Base-by-base conservation (phyloP, 805 yeast species). In the Lipomyces lipofer region DNA sequence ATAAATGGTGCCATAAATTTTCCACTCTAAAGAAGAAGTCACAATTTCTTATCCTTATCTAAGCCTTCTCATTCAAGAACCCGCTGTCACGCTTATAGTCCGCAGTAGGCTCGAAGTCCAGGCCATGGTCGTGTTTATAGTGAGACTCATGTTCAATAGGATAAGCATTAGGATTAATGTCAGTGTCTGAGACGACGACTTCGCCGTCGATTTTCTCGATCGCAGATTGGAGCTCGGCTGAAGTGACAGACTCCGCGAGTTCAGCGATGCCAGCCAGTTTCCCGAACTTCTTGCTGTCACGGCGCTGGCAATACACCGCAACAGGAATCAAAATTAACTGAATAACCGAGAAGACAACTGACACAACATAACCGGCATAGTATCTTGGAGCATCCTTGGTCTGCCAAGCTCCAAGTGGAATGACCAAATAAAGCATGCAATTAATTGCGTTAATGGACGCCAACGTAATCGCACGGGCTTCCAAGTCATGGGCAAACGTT, bases 371-470 rank as follows among this genome's bases (percentile, higher is more conserved):
- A 2, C 70, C 70, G 44, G 68, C 67, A 29, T 48, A 51, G 43
- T 54, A 67, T 22, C 68, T 56, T 3, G 70, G 70, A 0, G 67
- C 65, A 17, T 66, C 66, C 2, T 54, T 57, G 4, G 68, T 66
- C 46, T 64, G 65, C 76, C 77, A 76, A 8, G 75, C 75, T 28
- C 76, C 64, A 12, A 78, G 75, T 1, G 81, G 69, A 56, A 76
- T 76, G 77, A 81, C 81, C 0, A 82, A 81, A 19, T 80, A 75
- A n/a, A 80, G 73, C 5, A 80, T 71, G 61, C 80, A 82, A 7
- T 83, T 82, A 39, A 80, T 64, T 43, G 70, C 69, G 64, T 81
- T 81, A 78, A 79, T 77, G 12, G 73, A 64, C 24, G 80, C 80
- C 58, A 81, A 71, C 28, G 76, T 74, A 30, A 81, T 75, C 2